A percentile compares a stretch with the other conserved stretches of the same genome.
Evolutionary conservation across 257 asterid species (phyloP).

Genomic region (Capsicum rhomboideum): DNA sequence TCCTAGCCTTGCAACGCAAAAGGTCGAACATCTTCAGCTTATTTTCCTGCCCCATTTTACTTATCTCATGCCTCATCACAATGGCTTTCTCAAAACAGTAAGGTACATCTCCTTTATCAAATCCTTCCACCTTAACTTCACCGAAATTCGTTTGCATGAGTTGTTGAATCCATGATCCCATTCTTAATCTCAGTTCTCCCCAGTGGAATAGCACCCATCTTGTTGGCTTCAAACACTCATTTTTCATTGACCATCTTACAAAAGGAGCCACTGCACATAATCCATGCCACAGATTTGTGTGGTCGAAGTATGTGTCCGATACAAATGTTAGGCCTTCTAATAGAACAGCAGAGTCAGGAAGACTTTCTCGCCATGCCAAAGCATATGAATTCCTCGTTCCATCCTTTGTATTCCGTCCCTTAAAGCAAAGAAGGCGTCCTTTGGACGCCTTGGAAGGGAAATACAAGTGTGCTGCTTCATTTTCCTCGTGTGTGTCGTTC

Average conservation of each 20-base stretch:
- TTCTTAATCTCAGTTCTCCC: constrained; percentile 24
- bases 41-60: constrained; percentile 19
- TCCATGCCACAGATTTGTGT: constrained; percentile 32
- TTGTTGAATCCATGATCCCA: constrained; percentile 27
- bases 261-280: constrained; percentile 24
- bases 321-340: constrained; percentile 29
- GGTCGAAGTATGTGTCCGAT: constrained; percentile 22
- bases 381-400: constrained; percentile 27
- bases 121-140: constrained; percentile 18
- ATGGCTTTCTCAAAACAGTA: constrained; percentile 34
- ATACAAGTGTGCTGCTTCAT: constrained; percentile 20
- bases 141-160: constrained; percentile 14
- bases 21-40: constrained; percentile 15
- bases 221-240: constrained; percentile 17
- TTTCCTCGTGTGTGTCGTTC: constrained; percentile 13
- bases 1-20: constrained; percentile 26
- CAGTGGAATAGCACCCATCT: constrained; percentile 30
- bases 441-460: constrained; percentile 24
- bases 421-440: constrained; percentile 23
- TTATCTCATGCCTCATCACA: constrained; percentile 29
- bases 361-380: constrained; percentile 26
- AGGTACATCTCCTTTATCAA: constrained; percentile 15
- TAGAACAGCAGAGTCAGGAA: constrained; percentile 21
- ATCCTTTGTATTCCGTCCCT: constrained; percentile 16
- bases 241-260: constrained; percentile 28